Percentiles rank a stretch among this genome's conserved stretches.
Conservation (phyloP, 2,329 filamentous ascomycete genomes). For the Fusarium sp. region DNA sequence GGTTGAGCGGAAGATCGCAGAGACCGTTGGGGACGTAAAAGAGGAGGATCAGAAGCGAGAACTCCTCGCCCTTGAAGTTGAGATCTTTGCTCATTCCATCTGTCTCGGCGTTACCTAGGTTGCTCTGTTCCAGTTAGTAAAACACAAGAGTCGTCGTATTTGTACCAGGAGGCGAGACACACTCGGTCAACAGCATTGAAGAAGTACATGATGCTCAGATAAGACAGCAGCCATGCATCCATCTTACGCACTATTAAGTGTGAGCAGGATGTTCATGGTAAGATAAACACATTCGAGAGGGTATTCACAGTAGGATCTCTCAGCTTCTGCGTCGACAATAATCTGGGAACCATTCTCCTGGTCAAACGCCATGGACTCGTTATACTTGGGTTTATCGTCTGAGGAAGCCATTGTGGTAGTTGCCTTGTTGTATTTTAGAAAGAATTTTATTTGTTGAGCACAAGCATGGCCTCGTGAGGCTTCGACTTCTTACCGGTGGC, state of each 20-base stretch:
- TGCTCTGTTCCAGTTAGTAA: slow-evolving; percentile 45
- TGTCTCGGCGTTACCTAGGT: slow-evolving; percentile 63
- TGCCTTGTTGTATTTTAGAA: background rate
- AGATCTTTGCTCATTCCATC: slow-evolving; percentile 55
- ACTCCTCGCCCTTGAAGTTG: slow-evolving; percentile 55
- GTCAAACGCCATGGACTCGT: background rate
- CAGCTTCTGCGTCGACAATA: background rate
- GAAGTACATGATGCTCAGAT: slow-evolving; percentile 5
- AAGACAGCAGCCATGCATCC: slow-evolving; percentile 7
- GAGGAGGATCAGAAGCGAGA: slow-evolving; percentile 58
- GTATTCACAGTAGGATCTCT: background rate
- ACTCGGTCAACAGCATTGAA: slow-evolving; percentile 8
- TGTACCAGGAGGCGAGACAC: background rate
- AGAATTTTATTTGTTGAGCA: background rate
- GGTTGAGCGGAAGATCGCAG: background rate
- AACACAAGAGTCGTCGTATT: background rate
- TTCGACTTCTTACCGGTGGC: background rate
- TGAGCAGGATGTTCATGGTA: background rate
- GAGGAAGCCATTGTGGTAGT: background rate
- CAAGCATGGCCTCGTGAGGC: no score
- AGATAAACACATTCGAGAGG: no score
- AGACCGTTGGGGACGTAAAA: slow-evolving; percentile 60
- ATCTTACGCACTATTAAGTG: background rate
- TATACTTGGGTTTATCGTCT: background rate
- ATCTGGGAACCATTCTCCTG: background rate